Conservation (phyloP, 2,329 filamentous ascomycete species). For the Claviceps sorghi region DNA sequence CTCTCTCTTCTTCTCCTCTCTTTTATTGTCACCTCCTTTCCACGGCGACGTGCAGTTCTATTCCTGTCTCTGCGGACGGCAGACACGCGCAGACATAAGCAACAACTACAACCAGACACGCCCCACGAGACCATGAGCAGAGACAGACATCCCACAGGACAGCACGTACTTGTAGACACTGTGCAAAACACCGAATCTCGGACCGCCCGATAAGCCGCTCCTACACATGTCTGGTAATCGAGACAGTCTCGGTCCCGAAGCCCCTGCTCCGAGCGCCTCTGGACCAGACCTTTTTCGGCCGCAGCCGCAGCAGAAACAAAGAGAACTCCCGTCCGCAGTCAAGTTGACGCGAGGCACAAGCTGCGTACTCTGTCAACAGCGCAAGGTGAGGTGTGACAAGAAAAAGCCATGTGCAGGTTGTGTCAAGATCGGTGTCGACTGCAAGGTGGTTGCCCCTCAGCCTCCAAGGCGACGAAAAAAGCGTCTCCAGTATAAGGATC, state of each 20-base stretch:
- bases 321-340: neutral
- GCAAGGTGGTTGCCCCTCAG: neutral
- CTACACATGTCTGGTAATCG: neutral
- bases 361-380: neutral
- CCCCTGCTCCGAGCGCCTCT: neutral
- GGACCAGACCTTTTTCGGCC: neutral
- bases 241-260: neutral
- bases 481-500: neutral
- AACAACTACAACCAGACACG: too few species aligned
- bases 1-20: too few species aligned
- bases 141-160: too few species aligned
- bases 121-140: too few species aligned
- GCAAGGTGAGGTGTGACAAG: neutral
- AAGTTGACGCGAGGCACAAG: neutral
- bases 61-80: too few species aligned
- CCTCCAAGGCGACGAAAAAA: slow-evolving; percentile 22
- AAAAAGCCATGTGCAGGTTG: neutral
- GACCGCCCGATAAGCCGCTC: neutral
- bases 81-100: too few species aligned
- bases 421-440: neutral
- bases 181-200: neutral
- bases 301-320: neutral
- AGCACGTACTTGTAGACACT: neutral
- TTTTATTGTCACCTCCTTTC: neutral
- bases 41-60: neutral